phyloP scores from a whole-genome alignment of 2,329 filamentous ascomycete species.

The Hypomyces perniciosus region DNA sequence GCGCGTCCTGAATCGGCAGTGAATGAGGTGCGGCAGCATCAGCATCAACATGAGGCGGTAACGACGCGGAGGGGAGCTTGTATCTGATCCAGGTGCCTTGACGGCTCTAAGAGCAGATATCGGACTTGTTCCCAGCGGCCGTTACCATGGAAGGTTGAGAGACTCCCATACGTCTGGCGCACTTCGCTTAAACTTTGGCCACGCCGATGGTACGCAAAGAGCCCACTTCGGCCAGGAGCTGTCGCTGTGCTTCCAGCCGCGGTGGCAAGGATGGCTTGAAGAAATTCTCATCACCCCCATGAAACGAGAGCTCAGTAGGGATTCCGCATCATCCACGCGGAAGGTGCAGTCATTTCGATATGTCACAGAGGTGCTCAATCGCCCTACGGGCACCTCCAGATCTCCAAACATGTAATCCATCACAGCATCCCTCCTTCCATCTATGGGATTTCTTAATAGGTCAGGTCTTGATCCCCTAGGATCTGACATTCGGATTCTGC shows the following conservation, averaged over 20 bases:
- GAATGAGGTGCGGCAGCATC: conserved; percentile 45
- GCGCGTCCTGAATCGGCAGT: conserved; percentile 42
- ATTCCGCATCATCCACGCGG: conserved; percentile 84
- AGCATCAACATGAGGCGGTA: conserved; percentile 35
- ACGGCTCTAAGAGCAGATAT: conserved; percentile 75
- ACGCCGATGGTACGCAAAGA: conserved; percentile 66
- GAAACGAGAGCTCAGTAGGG: conserved; percentile 84
- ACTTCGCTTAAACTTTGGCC: conserved; percentile 48
- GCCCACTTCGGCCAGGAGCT: conserved; percentile 52
- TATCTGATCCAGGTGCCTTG: conserved; percentile 54
- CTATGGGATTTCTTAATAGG: conserved; percentile 46
- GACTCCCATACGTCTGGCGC: conserved; percentile 78
- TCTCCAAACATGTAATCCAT: conserved; percentile 77
- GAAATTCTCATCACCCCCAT: conserved; percentile 86
- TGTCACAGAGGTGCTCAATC: conserved; percentile 72
- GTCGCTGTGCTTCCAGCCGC: conserved; percentile 35
- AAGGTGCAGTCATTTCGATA: conserved; percentile 90
- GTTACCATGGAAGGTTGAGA: conserved; percentile 85
- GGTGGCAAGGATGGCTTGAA: conserved; percentile 72
- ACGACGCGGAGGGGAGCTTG: conserved; percentile 52
- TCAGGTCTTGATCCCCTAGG: conserved; percentile 54
- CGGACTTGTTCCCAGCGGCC: conserved; percentile 75
- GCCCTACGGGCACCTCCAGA: conserved; percentile 79
- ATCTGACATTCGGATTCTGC: conserved; percentile 66
- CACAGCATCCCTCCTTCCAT: conserved; percentile 39